Conservation (phyloP, 2,329 filamentous ascomycete genomes). For the Aspergillus neoniger region DNA sequence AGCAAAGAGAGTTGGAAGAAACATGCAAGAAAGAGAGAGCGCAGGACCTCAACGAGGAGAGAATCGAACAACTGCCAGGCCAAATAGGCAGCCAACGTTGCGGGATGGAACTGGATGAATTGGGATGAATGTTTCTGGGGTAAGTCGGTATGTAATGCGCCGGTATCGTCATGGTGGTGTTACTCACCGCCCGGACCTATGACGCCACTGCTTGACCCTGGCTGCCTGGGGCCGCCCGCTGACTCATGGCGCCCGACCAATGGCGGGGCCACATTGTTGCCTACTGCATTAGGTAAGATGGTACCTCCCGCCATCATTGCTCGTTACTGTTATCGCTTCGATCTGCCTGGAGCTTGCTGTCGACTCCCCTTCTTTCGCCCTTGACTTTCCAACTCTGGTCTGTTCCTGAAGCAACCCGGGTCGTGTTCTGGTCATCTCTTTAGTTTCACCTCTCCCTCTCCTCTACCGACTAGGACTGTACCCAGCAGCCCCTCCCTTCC, state of each 20-base stretch:
- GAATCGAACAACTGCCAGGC: conserved; percentile 3
- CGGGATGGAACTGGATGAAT: neutral
- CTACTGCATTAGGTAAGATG: conserved; percentile 14
- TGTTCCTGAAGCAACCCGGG: neutral
- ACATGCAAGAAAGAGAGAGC: conserved; percentile 6
- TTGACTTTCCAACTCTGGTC: neutral
- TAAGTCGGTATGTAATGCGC: conserved; percentile 6
- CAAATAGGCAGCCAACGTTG: conserved; percentile 2
- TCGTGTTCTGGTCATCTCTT: neutral
- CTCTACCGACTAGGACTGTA: neutral
- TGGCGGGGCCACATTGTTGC: neutral
- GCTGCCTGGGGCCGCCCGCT: conserved; percentile 5
- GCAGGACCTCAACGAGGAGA: neutral
- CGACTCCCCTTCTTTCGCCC: neutral
- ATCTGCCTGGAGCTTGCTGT: conserved; percentile 20
- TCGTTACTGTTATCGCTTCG: conserved; percentile 5
- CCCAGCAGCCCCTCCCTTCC: neutral
- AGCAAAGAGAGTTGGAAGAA: neutral
- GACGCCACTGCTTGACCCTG: conserved; percentile 32
- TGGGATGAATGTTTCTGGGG: conserved; percentile 18
- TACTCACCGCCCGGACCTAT: conserved; percentile 37
- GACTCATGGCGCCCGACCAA: conserved; percentile 16
- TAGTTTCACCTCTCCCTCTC: neutral
- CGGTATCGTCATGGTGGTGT: neutral
- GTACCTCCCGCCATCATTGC: conserved; percentile 10